Base-by-base conservation (phyloP, 2,329 filamentous ascomycete genomes). In the Pestalotiopsis sp. region DNA sequence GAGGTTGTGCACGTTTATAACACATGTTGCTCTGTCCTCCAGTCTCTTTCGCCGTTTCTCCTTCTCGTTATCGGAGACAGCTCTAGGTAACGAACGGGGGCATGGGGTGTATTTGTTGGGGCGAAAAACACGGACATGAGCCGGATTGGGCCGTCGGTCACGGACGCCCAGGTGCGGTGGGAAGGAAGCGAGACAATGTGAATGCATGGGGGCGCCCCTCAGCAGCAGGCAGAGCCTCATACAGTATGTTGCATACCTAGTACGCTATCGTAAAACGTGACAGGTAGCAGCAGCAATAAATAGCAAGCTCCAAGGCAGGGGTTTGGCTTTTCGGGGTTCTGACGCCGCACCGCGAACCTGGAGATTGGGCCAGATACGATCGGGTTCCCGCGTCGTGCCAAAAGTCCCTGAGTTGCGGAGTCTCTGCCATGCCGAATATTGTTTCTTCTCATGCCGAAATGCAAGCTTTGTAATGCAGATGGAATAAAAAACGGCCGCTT, bases 221-320 rank as follows among this genome's bases (percentile, higher is more conserved):
- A 62, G 59, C 59, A 52, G 45, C 45, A 52, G 45, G 45, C 45
- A 62, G 59, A 62, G 59, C 59, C 59, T 62, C 59, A 59, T 27
- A 36, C 31, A 36, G 31, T 36, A 9, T 36, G 31, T 36, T 36
- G 31, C 31, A 36, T 36, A 36, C 31, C 31, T 36, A 36, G 31
- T 36, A 36, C 31, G 7, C 31, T 36, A 36, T 36, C 31, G 31
- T 36, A 36, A 20, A 14, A 41, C 59, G 14, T n/a, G 36, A 20
- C 13, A 36, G 59, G 25, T 38, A 39, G 59, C 45, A 52, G 59
- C 6, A 17, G n/a, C 31, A 39, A 39, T 27, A 17, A 52, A 31
- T 14, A 17, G n/a, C 31, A 39, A 11, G 59, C 59, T 62, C 59
- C 27, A 62, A 36, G 45, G 14, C 45, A 52, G 45, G 45, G 41